Evolutionary conservation across 2,329 filamentous ascomycete species (phyloP).

Genomic region (Sporothrix brunneoviolacea): DNA sequence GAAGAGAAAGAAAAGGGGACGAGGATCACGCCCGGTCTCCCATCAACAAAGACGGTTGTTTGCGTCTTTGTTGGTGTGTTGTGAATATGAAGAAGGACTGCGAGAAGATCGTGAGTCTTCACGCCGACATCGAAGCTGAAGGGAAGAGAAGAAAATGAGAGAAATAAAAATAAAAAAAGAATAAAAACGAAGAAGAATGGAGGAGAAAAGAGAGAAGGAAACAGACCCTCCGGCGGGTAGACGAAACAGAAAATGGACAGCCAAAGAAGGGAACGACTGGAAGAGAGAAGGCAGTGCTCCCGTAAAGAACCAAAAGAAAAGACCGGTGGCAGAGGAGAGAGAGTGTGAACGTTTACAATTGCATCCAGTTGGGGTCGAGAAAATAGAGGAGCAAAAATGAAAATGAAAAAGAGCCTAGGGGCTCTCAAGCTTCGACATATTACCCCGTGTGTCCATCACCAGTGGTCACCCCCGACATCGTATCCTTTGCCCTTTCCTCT

Average conservation of each 20-base stretch:
- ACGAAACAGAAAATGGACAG: neutral
- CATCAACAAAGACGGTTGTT: slow-evolving; percentile 1
- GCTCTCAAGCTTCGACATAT: no score
- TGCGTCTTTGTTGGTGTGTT: neutral
- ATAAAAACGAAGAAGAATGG: neutral
- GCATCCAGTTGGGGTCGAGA: no score
- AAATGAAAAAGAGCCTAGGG: neutral
- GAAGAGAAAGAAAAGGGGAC: neutral
- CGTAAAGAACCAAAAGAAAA: no score
- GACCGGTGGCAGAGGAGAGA: neutral
- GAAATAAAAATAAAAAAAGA: neutral
- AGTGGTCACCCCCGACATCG: no score
- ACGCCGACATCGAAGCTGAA: no score
- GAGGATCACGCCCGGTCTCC: neutral
- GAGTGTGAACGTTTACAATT: neutral
- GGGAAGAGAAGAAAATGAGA: neutral
- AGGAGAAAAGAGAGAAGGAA: neutral
- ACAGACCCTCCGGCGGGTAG: no score
- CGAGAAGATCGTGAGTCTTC: no score
- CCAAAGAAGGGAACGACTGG: neutral
- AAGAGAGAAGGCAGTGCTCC: neutral
- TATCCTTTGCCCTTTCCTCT: no score
- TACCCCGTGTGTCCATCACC: no score
- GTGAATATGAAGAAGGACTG: neutral
- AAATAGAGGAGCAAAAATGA: no score